Percentiles rank a stretch among this genome's conserved stretches.
Conservation (phyloP, 176 grass and related monocot species). For the Guadua angustifolia region DNA sequence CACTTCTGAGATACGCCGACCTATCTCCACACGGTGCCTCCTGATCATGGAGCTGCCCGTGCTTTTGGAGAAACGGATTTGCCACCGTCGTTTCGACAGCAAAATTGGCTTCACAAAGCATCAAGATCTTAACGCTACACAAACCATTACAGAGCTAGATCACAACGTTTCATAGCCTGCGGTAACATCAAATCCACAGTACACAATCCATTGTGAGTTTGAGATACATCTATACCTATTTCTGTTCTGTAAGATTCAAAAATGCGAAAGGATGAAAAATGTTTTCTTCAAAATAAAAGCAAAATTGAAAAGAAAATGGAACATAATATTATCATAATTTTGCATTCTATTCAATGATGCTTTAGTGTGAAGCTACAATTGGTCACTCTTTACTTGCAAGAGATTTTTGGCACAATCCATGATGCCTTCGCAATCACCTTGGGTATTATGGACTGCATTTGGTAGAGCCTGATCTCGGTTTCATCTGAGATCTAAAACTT, state of each 20-base stretch:
- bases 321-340: neutral
- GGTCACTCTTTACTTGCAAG: constrained; percentile 23
- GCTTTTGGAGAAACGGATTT: neutral
- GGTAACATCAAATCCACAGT: neutral
- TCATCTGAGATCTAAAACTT: too few species aligned
- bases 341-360: neutral
- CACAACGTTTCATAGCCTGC: neutral
- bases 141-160: neutral
- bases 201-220: neutral
- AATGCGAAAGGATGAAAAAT: neutral
- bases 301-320: neutral
- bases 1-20: neutral
- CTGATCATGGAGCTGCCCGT: neutral
- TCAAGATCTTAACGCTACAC: neutral
- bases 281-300: neutral
- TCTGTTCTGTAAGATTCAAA: neutral
- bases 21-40: neutral
- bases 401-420: constrained; percentile 50
- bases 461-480: too few species aligned
- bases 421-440: constrained; percentile 57
- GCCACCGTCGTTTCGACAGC: neutral
- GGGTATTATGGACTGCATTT: too few species aligned
- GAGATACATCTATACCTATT: neutral
- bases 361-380: neutral
- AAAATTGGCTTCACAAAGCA: neutral